These are phyloP conservation scores for Myxozyma geophila DNA, from an alignment of 805 yeast genomes.

Conservation along the genomic window DNA sequence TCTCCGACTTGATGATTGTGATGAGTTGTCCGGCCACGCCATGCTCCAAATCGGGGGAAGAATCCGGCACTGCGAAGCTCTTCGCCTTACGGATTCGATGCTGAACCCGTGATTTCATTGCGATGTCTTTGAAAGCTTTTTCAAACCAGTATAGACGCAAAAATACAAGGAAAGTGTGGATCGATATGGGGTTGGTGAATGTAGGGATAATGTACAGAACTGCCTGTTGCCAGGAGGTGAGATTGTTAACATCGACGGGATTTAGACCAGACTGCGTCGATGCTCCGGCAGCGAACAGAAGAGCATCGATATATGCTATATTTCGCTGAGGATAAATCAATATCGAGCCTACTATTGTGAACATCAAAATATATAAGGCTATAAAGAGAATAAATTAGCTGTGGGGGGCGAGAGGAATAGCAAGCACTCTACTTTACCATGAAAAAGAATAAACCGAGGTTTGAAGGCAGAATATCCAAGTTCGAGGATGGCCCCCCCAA, in stretches of 20 bases:
- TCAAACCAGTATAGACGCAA: slow-evolving; percentile 89
- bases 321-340: slow-evolving; percentile 76
- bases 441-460: slow-evolving; percentile 34
- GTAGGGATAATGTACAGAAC: slow-evolving; percentile 64
- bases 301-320: slow-evolving; percentile 70
- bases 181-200: slow-evolving; percentile 83
- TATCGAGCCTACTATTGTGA: slow-evolving; percentile 71
- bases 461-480: slow-evolving; percentile 21
- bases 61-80: slow-evolving; percentile 53
- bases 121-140: slow-evolving; percentile 80
- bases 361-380: slow-evolving; percentile 60
- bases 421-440: slow-evolving; percentile 15
- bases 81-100: slow-evolving; percentile 81
- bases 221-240: slow-evolving; percentile 80
- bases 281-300: slow-evolving; percentile 77
- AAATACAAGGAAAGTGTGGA: slow-evolving; percentile 77
- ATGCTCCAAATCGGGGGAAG: slow-evolving; percentile 17
- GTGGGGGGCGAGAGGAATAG: background rate
- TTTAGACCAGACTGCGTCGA: slow-evolving; percentile 92
- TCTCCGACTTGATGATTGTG: slow-evolving; percentile 14
- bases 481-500: background rate
- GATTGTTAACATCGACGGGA: slow-evolving; percentile 67
- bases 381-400: slow-evolving; percentile 56
- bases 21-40: slow-evolving; percentile 32
- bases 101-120: slow-evolving; percentile 73